Evolutionary conservation across 2,329 filamentous ascomycete genomes (phyloP).

Genomic region (Monosporascus sp.): DNA sequence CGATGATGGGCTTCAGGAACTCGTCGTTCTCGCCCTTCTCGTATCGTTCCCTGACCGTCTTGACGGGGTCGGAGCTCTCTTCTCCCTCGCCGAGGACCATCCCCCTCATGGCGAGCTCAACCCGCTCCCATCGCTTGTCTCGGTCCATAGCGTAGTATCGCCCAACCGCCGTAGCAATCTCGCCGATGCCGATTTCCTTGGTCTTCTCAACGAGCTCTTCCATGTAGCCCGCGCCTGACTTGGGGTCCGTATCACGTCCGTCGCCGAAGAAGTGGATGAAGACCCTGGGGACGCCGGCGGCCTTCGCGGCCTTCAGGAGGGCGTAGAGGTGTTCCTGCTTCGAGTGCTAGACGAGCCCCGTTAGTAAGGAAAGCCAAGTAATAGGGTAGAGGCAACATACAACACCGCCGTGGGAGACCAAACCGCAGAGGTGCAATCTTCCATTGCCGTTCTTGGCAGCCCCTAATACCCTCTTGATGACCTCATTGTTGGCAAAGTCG

Average conservation of each 20-base stretch:
- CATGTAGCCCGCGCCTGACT: conserved; percentile 85
- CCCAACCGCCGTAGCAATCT: conserved; percentile 89
- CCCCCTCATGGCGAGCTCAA: conserved; percentile 85
- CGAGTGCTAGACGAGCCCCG: conserved; percentile 55
- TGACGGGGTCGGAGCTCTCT: conserved; percentile 74
- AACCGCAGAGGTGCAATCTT: conserved; percentile 83
- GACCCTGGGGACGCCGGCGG: conserved; percentile 79
- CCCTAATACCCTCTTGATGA: conserved; percentile 72
- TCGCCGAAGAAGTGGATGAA: conserved; percentile 99
- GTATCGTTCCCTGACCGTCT: conserved; percentile 83
- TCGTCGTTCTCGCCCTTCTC: conserved; percentile 87
- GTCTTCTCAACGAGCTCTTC: conserved; percentile 74
- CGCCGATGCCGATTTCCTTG: conserved; percentile 78
- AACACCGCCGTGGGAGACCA: conserved; percentile 93
- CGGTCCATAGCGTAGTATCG: conserved; percentile 99
- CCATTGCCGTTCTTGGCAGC: conserved; percentile 83
- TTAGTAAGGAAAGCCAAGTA: conserved; percentile 9
- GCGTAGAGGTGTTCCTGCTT: conserved; percentile 92
- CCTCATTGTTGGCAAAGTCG: conserved; percentile 69
- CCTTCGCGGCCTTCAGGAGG: conserved; percentile 85
- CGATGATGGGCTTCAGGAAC: conserved; percentile 96
- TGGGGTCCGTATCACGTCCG: conserved; percentile 95
- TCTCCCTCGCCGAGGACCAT: conserved; percentile 84
- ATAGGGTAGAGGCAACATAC: conserved; percentile 35
- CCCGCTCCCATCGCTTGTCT: conserved; percentile 97